Evolutionary conservation across 306 rosid species (phyloP).

Genomic region (Inga oerstediana): DNA sequence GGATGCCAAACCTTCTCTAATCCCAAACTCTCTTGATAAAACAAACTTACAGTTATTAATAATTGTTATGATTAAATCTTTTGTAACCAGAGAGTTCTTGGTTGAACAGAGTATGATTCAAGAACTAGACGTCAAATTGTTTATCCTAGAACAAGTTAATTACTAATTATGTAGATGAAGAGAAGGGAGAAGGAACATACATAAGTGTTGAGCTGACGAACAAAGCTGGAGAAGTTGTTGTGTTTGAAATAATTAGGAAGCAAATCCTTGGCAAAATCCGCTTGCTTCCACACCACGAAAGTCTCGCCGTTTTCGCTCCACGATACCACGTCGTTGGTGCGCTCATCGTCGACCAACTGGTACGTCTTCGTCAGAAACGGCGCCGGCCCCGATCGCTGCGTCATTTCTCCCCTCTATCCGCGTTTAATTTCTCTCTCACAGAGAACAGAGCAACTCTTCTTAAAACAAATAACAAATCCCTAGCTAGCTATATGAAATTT

Average conservation of each 20-base stretch:
- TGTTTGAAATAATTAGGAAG: constrained; percentile 86
- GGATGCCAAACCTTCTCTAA: neutral
- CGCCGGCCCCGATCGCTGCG: constrained; percentile 70
- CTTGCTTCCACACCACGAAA: constrained; percentile 82
- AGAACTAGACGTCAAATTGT: neutral
- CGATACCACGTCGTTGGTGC: constrained; percentile 66
- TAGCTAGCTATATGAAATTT: neutral
- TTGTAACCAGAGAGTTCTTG: too few relatives aligned
- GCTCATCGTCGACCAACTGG: constrained; percentile 68
- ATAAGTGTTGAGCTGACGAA: constrained; percentile 94
- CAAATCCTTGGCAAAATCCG: constrained; percentile 79
- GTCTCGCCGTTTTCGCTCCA: constrained; percentile 74
- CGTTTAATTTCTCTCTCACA: neutral
- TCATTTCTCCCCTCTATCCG: constrained; percentile 52
- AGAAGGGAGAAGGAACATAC: constrained; percentile 42
- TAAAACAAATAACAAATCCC: neutral
- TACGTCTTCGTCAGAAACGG: constrained; percentile 85
- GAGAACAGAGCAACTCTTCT: neutral
- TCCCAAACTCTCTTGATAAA: neutral
- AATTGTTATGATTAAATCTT: neutral
- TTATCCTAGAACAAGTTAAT: too few relatives aligned
- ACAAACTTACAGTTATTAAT: neutral
- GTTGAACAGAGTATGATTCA: too few relatives aligned
- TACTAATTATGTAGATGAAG: too few relatives aligned
- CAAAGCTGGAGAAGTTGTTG: constrained; percentile 96